These are phyloP conservation scores for Aegilops umbellulata DNA, from an alignment of 176 grass and related monocot species.

Conservation along the genomic window DNA sequence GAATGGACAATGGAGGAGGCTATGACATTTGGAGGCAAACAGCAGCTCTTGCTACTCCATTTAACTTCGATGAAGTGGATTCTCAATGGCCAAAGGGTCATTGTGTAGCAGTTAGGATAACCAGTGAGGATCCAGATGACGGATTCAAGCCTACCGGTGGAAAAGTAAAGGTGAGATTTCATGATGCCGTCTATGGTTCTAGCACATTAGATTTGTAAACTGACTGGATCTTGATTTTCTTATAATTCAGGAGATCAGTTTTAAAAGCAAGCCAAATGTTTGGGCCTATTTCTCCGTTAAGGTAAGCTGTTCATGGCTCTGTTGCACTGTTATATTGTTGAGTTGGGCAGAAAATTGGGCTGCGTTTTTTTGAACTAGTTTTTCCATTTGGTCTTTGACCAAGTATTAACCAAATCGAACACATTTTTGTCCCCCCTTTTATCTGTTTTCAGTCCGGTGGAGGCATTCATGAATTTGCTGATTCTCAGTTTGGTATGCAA, in stretches of 20 bases:
- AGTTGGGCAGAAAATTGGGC: not conserved
- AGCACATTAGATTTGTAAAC: constrained; percentile 18
- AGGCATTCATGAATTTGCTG: constrained; percentile 98
- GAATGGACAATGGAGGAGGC: constrained; percentile 85
- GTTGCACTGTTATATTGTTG: not conserved
- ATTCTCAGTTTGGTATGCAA: constrained; percentile 97
- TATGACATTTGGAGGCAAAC: constrained; percentile 87
- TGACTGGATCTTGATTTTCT: constrained; percentile 7
- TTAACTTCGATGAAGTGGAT: constrained; percentile 93
- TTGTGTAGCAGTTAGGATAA: constrained; percentile 89
- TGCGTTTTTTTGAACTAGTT: not conserved
- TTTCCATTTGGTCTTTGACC: constrained; percentile 1
- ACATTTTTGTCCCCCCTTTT: not conserved
- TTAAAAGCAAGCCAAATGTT: constrained; percentile 96
- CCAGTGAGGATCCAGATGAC: constrained; percentile 97
- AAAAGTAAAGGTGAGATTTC: constrained; percentile 78
- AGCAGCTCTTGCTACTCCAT: constrained; percentile 68
- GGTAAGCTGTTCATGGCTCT: constrained; percentile 50
- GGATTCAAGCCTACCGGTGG: constrained; percentile 98
- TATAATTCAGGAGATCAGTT: constrained; percentile 82
- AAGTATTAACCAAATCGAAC: constrained; percentile 10
- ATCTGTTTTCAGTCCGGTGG: constrained; percentile 79
- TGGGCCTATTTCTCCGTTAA: constrained; percentile 99
- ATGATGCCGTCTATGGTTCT: constrained; percentile 22
- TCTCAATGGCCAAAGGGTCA: constrained; percentile 86